Evolutionary conservation across 176 grass and related monocot species (phyloP), one percentile per base, ranked within the genome.

Genomic region (Olyra latifolia): DNA sequence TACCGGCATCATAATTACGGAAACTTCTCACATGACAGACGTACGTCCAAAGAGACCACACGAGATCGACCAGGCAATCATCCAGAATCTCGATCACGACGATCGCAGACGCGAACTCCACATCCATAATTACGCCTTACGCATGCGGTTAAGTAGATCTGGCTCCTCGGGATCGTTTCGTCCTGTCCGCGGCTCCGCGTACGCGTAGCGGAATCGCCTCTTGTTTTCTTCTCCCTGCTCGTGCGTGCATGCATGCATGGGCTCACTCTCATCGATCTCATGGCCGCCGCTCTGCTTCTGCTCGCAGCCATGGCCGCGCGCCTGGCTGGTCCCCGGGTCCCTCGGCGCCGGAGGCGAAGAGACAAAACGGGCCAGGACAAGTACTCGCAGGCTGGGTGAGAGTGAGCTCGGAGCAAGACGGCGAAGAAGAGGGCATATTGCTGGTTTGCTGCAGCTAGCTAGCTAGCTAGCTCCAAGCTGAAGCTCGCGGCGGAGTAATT

Each of bases 71-170:
- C 38, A 6, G 11, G 32, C 0, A 35, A 35, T 35, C 0, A 13
- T 4, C 48, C 30, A 41, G 13, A 7, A 55, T 46, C 85, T 66
- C 62, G 16, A 47, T 47, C 7, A 17, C 12, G 47, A 3, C 43
- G 45, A 56, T 43, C 35, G 52, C 30, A 23, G 45, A 32, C 48
- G 0, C 29, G 4, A 75, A 23, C 84, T 70, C 62, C 84, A 75
- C 84, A 50, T n/a, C 52, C 70, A 81, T 75, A 23, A 81, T 23
- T 29, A 75, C 69, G 25, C 50, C 49, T 35, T 35, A 35, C 32
- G n/a, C n/a, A n/a, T n/a, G n/a, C n/a, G n/a, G n/a, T n/a, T n/a
- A n/a, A 61, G 66, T 59, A 17, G 20, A 80, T 47, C 54, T 55
- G 30, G 11, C 5, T 24, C 41, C 41, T 59, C 13, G 65, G 2